phyloP scores from a whole-genome alignment of 164 flowering plant genomes.

The Kingdonia uniflora region DNA sequence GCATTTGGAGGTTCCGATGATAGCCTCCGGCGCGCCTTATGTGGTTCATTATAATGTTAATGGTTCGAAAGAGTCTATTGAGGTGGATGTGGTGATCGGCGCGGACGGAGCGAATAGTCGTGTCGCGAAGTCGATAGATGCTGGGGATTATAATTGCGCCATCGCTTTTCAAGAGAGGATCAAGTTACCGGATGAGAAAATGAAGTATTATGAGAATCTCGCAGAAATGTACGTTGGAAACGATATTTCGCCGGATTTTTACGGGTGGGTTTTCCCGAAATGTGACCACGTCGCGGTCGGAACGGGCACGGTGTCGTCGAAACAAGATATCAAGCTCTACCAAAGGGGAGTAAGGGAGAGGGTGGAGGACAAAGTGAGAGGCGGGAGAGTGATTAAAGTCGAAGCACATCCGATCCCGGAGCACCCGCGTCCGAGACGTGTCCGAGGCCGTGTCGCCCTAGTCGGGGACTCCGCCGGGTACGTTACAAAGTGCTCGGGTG shows the following conservation, averaged over 20 bases:
- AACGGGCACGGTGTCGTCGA: conserved; percentile 65
- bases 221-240: conserved; percentile 67
- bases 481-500: conserved; percentile 77
- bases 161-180: conserved; percentile 80
- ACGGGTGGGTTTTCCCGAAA: conserved; percentile 73
- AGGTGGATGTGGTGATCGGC: conserved; percentile 64
- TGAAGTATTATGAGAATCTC: conserved; percentile 46
- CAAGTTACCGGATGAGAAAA: conserved; percentile 50
- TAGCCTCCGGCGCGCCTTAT: conserved; percentile 31
- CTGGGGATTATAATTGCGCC: conserved; percentile 58
- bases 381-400: conserved; percentile 64
- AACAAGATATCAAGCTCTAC: conserved; percentile 43
- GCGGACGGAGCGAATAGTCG: conserved; percentile 78
- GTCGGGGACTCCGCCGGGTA: conserved; percentile 84
- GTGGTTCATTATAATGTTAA: conserved; percentile 29
- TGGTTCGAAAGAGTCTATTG: conserved; percentile 21
- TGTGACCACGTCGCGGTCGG: conserved; percentile 91
- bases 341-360: conserved; percentile 50
- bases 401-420: conserved; percentile 93
- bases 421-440: conserved; percentile 61
- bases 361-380: conserved; percentile 45
- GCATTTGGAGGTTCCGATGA: conserved; percentile 32
- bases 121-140: conserved; percentile 58
- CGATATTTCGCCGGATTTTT: conserved; percentile 67
- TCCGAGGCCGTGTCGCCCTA: conserved; percentile 53